phyloP scores from a whole-genome alignment of 805 yeast species.

The Cyberlindnera mississippiensis region DNA sequence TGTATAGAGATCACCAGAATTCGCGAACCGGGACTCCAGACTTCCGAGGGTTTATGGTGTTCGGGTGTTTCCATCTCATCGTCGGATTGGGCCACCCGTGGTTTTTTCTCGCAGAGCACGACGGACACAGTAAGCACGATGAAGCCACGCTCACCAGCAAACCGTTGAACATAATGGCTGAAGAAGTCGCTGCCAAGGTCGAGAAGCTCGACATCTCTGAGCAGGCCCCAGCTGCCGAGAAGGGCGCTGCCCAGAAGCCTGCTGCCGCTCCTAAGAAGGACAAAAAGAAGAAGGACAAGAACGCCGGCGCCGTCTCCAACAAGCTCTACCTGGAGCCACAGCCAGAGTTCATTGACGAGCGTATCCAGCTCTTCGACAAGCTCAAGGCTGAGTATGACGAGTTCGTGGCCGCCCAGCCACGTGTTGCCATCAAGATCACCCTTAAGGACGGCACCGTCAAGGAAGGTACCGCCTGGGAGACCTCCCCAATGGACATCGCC shows the following conservation, averaged over 20 bases:
- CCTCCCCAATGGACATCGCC: slow-evolving; percentile 86
- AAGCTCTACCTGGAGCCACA: slow-evolving; percentile 60
- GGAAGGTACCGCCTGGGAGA: slow-evolving; percentile 82
- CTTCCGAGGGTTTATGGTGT: no score
- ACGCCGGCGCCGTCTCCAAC: slow-evolving; percentile 30
- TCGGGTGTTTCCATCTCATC: no score
- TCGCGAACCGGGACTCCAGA: no score
- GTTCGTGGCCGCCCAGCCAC: slow-evolving; percentile 56
- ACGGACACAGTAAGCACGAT: no score
- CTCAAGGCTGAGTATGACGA: slow-evolving; percentile 76
- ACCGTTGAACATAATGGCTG: slow-evolving; percentile 27
- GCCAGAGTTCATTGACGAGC: slow-evolving; percentile 79
- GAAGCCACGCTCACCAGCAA: no score
- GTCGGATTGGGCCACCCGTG: no score
- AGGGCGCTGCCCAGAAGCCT: slow-evolving; percentile 26
- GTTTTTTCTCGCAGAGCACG: no score
- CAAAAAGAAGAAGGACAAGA: slow-evolving; percentile 43
- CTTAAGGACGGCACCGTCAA: slow-evolving; percentile 81
- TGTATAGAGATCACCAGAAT: no score
- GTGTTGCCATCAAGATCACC: slow-evolving; percentile 69
- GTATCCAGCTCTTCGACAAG: slow-evolving; percentile 75
- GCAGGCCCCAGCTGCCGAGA: slow-evolving; percentile 25
- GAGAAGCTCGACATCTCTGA: slow-evolving; percentile 38
- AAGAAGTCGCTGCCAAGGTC: slow-evolving; percentile 46
- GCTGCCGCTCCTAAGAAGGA: slow-evolving; percentile 24